These are phyloP conservation scores for Zygotorulaspora chibaensis DNA, from an alignment of 805 yeast species.

Conservation along the genomic window DNA sequence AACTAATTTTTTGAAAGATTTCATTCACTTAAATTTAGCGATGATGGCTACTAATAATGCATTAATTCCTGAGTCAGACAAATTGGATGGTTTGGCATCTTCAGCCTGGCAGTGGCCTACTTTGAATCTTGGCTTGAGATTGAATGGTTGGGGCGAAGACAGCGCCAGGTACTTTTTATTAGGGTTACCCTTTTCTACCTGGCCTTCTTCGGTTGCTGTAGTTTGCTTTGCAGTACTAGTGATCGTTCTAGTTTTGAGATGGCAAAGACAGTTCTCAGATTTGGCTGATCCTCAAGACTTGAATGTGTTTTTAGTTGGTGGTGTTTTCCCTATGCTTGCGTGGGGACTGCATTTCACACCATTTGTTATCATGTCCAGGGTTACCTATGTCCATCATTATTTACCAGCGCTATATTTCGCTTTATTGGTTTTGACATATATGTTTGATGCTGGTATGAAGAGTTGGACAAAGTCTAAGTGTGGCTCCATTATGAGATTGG, in stretches of 20 bases:
- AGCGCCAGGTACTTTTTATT: slow-evolving; percentile 62
- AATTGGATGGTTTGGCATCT: slow-evolving; percentile 67
- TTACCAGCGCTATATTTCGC: slow-evolving; percentile 81
- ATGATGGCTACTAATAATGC: slow-evolving; percentile 95
- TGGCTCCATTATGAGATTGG: slow-evolving; percentile 25
- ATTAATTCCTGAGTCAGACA: slow-evolving; percentile 70
- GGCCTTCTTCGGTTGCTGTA: slow-evolving; percentile 66
- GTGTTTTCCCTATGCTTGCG: slow-evolving; percentile 72
- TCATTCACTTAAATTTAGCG: slow-evolving; percentile 69
- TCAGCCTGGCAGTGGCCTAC: slow-evolving; percentile 90
- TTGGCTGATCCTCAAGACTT: slow-evolving; percentile 46
- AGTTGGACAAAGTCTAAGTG: slow-evolving; percentile 29
- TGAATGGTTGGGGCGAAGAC: slow-evolving; percentile 71
- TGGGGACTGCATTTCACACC: slow-evolving; percentile 79
- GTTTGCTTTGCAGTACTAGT: slow-evolving; percentile 48
- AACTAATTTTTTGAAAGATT: slow-evolving; percentile 73
- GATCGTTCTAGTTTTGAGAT: slow-evolving; percentile 54
- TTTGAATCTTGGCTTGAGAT: slow-evolving; percentile 66
- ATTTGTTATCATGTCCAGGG: slow-evolving; percentile 78
- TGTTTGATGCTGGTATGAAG: slow-evolving; percentile 44
- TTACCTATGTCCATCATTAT: slow-evolving; percentile 81
- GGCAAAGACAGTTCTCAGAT: slow-evolving; percentile 76
- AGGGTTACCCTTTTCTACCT: slow-evolving; percentile 76
- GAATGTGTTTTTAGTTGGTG: slow-evolving; percentile 60
- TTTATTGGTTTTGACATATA: slow-evolving; percentile 50